Base-by-base conservation (phyloP, 2,329 filamentous ascomycete genomes). In the Grosmannia serpens region DNA sequence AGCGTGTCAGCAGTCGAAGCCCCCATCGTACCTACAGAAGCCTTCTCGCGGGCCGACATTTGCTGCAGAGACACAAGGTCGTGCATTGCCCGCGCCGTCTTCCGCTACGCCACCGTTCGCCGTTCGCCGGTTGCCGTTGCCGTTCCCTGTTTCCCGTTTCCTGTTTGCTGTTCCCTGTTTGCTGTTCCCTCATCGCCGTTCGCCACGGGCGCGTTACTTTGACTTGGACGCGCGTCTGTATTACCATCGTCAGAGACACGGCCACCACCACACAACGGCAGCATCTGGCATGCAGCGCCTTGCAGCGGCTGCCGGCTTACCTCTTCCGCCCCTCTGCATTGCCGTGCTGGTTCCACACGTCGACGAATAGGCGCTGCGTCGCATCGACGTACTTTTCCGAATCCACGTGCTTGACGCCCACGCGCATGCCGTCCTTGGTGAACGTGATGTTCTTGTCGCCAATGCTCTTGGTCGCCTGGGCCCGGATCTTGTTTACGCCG, bases 381-480 rank as follows among this genome's bases (percentile, higher is more conserved):
- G 76, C 77, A 65, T 91, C 88, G 66, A 88, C 82, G 68, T 89
- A 89, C 53, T 80, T 81, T 73, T 91, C 88, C 57, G 81, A 79
- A 63, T 79, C 78, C 55, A 87, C 71, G 61, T 89, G 78, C 72
- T 85, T 87, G 61, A 91, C 80, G 54, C 84, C 84, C 51, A 91
- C 86, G 61, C 82, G 81, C 61, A 88, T 73, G 58, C 88, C 88
- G 59, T 90, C 87, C 69, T 88, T 89, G 46, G 84, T 86, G 71
- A 90, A 87, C 47, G 83, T 76, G 59, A 91, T 81, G 69, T 91
- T 87, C 74, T 87, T 88, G 73, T 83, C 83, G 69, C 85, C 83
- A 81, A 91, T 87, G 67, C 83, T 83, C 71, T 86, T 77, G 54
- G 79, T 81, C 53, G 87, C 86, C 60, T 81, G 77, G 60, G 82